These are phyloP conservation scores for Globisporangium okanoganense DNA, from an alignment of 352 stramenopile genomes.

Conservation along the genomic window DNA sequence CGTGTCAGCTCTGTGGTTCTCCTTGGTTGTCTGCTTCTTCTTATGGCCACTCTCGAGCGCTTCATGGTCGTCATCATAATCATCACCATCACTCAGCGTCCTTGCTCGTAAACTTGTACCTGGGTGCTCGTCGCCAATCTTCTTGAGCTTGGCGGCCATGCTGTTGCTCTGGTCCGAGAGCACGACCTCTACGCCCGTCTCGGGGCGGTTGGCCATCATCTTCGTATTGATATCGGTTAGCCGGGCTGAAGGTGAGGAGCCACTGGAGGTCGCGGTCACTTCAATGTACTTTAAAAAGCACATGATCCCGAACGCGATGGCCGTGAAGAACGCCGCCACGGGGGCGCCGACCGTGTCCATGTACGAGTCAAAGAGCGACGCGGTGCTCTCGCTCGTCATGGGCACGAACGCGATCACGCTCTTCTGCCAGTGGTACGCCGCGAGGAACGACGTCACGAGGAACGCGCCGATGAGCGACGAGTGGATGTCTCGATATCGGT, in stretches of 20 bases:
- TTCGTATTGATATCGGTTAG: constrained; percentile 5
- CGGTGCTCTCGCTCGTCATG: constrained; percentile 16
- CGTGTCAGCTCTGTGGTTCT: not conserved
- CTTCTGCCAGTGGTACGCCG: constrained; percentile 76
- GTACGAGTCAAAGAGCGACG: constrained; percentile 44
- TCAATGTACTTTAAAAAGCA: constrained; percentile 50
- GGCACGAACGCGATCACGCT: constrained; percentile 38
- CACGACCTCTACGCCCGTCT: not conserved
- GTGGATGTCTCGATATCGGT: constrained; percentile 19
- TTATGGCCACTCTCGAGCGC: constrained; percentile 2
- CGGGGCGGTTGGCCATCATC: not conserved
- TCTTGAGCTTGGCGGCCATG: not conserved
- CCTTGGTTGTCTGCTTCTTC: constrained; percentile 13
- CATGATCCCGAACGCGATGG: constrained; percentile 49
- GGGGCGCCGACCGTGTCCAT: constrained; percentile 43
- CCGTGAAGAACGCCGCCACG: constrained; percentile 47
- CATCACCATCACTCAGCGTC: constrained; percentile 16
- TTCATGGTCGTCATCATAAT: constrained; percentile 18
- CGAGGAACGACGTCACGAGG: constrained; percentile 56
- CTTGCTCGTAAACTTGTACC: constrained; percentile 3
- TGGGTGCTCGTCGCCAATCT: constrained; percentile 3
- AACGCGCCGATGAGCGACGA: constrained; percentile 43
- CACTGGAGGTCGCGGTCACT: not conserved
- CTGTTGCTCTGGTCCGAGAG: constrained; percentile 2
- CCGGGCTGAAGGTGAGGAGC: not conserved